Evolutionary conservation across 495 filamentous ascomycete species (phyloP), one percentile per base, ranked within the genome.

Genomic region (Xylaria intraflava): DNA sequence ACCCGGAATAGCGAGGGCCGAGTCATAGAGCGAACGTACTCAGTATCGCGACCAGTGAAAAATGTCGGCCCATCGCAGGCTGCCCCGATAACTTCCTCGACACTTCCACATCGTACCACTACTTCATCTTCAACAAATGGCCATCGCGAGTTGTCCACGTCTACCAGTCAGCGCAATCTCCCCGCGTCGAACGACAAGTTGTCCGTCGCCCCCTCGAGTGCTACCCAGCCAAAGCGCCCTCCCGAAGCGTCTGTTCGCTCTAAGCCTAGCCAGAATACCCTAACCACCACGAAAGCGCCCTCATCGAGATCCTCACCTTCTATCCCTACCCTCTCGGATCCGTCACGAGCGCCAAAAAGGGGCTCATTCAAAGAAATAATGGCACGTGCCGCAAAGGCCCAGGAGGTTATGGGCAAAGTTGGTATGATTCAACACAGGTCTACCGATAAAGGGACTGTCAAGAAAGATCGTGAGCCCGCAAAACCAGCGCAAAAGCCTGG

Each of bases 291-390:
- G 10, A 64, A 58, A 46, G 56, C 26, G 11, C 41, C 53, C 26
- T 56, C 53, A n/a, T 44, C 60, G 9, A 66, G 49, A 27, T 49
- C 61, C 35, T 62, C 57, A 14, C 58, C 62, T 39, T 59, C 65
- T 9, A 67, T 52, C 10, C 57, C 60, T 17, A 59, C 60, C 6
- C 14, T 56, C 19, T 43, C 45, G 46, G 62, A 62, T 17, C 57
- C 58, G n/a, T 66, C 71, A 5, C 67, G 59, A 35, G 60, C 75
- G n/a, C 79, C 76, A 11, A 85, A 84, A 61, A 86, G 84, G 55
- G 76, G 83, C 1, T 83, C 83, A 1, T 90, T 73, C 61, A 76
- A 77, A 40, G 83, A 86, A 55, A 85, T 88, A 51, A 78, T 90
- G 74, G 81, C 79, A 17, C 74, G 81, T 51, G 86, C 81, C 7